Percentiles rank a stretch among this genome's conserved stretches.
Evolutionary conservation across 495 filamentous ascomycete genomes (phyloP).

Genomic region (Penicillium daleae): DNA sequence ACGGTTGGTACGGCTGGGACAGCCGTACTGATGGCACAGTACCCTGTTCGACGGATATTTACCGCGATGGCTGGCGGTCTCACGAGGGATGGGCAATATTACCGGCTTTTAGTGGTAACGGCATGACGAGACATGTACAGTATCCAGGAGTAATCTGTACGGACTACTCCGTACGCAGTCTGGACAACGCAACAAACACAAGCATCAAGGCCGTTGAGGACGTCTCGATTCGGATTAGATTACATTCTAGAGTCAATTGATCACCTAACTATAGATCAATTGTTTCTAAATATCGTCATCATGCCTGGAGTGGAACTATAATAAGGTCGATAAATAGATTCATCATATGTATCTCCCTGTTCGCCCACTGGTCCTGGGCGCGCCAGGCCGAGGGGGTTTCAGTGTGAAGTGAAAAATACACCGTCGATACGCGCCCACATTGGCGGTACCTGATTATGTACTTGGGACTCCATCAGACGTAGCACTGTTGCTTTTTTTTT

Average conservation of each 20-base stretch:
- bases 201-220: background rate
- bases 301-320: background rate
- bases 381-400: background rate
- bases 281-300: background rate
- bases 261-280: background rate
- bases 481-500: conserved; percentile 7
- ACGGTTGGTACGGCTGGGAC: background rate
- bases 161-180: background rate
- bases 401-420: conserved; percentile 13
- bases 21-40: no score
- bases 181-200: background rate
- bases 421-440: conserved; percentile 5
- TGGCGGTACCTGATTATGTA: conserved; percentile 3
- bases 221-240: background rate
- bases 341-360: conserved; percentile 4
- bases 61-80: background rate
- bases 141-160: no score
- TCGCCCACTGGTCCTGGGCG: background rate
- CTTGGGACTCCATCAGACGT: background rate
- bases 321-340: background rate
- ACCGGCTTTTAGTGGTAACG: conserved; percentile 1
- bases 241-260: background rate
- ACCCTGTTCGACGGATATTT: no score
- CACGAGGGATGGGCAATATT: background rate
- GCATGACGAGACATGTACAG: background rate